These are phyloP conservation scores for Mycena venus DNA, from an alignment of 768 basidiomycete genomes.

Conservation along the genomic window DNA sequence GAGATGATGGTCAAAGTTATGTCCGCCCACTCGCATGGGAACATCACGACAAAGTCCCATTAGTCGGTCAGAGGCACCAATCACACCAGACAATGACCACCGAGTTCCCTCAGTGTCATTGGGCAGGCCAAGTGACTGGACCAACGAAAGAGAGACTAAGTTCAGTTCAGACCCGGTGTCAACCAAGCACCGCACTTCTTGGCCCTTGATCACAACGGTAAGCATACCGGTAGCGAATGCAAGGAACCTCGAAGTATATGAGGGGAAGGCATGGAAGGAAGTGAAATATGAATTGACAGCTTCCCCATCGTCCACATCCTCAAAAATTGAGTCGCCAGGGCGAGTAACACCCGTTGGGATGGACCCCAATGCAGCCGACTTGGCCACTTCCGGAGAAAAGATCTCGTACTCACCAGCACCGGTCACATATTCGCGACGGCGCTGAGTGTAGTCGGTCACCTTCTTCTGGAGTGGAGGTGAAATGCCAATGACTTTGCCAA, in stretches of 20 bases:
- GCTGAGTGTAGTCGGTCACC: neutral
- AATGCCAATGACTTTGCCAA: neutral
- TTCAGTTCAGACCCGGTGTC: neutral
- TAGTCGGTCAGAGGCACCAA: neutral
- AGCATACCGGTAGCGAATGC: neutral
- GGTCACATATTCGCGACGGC: neutral
- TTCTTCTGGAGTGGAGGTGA: neutral
- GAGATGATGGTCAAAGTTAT: constrained; percentile 33
- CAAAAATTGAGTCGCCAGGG: neutral
- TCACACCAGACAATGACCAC: neutral
- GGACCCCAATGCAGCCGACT: neutral
- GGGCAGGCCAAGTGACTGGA: neutral
- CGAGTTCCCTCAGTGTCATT: neutral
- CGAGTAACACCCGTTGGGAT: neutral
- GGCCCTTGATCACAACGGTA: neutral
- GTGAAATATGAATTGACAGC: neutral
- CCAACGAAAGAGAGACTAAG: neutral
- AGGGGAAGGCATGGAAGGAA: neutral
- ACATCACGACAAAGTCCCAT: constrained; percentile 12
- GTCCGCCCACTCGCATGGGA: constrained; percentile 16
- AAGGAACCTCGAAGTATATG: neutral
- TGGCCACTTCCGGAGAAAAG: neutral
- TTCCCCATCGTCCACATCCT: neutral
- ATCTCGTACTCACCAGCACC: neutral
- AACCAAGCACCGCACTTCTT: neutral